phyloP scores from a whole-genome alignment of 192 early-diverging fungal genomes.

The Gaertneriomyces semiglobifer region DNA sequence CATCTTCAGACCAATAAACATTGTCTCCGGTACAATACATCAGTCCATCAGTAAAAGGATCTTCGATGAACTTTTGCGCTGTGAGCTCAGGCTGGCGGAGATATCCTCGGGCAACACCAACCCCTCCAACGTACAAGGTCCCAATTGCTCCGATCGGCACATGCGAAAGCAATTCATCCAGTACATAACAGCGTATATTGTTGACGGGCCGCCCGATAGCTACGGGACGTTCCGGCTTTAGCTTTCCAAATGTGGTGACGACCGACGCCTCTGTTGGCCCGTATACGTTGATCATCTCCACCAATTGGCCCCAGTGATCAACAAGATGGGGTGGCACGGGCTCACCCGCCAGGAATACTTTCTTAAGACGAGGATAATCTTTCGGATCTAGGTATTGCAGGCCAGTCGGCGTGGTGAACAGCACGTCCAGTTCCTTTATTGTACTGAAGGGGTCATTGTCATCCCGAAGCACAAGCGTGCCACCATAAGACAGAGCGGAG shows the following conservation, averaged over 20 bases:
- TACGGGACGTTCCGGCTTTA: neutral
- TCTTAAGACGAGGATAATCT: conserved; percentile 20
- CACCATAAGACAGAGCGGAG: conserved; percentile 6
- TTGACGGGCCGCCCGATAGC: neutral
- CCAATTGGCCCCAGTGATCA: conserved; percentile 23
- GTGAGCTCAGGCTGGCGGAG: conserved; percentile 40
- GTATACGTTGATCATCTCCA: neutral
- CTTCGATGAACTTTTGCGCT: conserved; percentile 28
- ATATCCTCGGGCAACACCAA: conserved; percentile 35
- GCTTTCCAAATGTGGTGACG: neutral
- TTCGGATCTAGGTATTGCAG: neutral
- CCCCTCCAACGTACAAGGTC: conserved; percentile 39
- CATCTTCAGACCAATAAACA: conserved; percentile 7
- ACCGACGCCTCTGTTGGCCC: neutral
- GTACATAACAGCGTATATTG: neutral
- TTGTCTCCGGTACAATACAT: conserved; percentile 32
- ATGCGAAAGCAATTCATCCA: conserved; percentile 7
- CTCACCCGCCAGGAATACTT: conserved; percentile 24
- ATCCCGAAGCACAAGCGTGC: conserved; percentile 6
- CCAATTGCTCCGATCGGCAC: conserved; percentile 39
- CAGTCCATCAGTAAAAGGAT: neutral
- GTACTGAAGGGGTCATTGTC: conserved; percentile 20
- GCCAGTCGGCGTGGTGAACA: neutral
- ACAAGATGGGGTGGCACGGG: conserved; percentile 8
- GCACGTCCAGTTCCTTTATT: neutral